Evolutionary conservation across 257 asterid genomes (phyloP).

Genomic region (Solanum sejunctum): DNA sequence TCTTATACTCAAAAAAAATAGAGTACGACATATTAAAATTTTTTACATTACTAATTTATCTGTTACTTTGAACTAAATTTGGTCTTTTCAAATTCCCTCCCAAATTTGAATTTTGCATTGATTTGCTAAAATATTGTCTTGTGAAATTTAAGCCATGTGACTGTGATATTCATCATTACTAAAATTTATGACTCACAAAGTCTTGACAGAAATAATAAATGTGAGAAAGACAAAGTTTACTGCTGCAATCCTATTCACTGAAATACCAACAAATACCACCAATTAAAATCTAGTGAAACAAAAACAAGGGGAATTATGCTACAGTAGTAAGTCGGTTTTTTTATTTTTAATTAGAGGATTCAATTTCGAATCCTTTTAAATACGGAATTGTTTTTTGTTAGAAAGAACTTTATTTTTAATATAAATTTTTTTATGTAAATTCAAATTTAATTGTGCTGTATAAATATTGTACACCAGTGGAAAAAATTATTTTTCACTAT

Average conservation of each 20-base stretch:
- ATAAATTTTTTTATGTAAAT: no score
- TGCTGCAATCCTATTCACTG: neutral
- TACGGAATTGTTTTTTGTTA: neutral
- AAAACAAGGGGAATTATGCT: accelerated
- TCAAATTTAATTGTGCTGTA: no score
- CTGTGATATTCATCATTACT: conserved; percentile 3
- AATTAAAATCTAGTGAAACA: neutral
- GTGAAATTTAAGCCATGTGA: neutral
- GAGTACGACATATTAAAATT: neutral
- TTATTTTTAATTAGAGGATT: accelerated
- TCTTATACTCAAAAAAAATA: no score
- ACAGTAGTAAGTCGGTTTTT: accelerated
- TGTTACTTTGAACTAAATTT: neutral
- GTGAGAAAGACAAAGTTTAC: neutral
- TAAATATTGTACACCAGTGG: no score
- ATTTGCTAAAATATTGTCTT: neutral
- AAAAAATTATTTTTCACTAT: neutral
- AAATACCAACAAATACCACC: neutral
- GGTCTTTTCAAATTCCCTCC: neutral
- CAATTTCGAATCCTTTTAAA: accelerated
- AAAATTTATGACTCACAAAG: neutral
- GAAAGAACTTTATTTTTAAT: accelerated
- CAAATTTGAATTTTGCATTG: neutral
- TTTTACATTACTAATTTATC: neutral
- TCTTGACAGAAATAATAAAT: neutral